phyloP scores from a whole-genome alignment of 352 stramenopile species.

The Globisporangium rhizosaccharum region DNA sequence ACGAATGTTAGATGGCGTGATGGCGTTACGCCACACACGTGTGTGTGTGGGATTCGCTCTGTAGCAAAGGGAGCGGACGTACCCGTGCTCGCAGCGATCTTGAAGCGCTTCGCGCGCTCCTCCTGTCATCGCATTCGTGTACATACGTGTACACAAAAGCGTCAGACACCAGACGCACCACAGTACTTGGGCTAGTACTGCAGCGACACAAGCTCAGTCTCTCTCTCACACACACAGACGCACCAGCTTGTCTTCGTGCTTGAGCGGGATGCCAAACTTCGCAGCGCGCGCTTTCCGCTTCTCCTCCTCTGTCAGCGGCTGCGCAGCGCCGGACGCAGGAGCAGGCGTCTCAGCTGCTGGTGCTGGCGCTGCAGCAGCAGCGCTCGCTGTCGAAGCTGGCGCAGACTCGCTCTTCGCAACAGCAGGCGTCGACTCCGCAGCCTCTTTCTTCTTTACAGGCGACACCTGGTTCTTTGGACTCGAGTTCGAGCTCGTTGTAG shows the following conservation, averaged over 20 bases:
- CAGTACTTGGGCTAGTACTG: neutral
- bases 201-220: neutral
- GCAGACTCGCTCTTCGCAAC: conserved; percentile 21
- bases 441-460: conserved; percentile 18
- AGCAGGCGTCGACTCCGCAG: conserved; percentile 8
- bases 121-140: conserved; percentile 20
- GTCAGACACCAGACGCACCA: neutral
- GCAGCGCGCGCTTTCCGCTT: conserved; percentile 72
- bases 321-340: conserved; percentile 11
- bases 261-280: conserved; percentile 75
- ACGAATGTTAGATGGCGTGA: neutral
- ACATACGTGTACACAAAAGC: neutral
- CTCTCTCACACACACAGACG: neutral
- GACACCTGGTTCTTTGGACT: conserved; percentile 26
- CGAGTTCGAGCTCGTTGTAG: neutral
- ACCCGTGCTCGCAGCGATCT: conserved; percentile 37
- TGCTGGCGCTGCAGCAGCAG: conserved; percentile 9
- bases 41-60: neutral
- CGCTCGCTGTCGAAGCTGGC: conserved; percentile 3
- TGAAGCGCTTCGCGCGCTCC: conserved; percentile 77
- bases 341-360: conserved; percentile 1
- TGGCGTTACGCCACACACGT: neutral
- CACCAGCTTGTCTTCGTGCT: conserved; percentile 76
- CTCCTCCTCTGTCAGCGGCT: conserved; percentile 59
- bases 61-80: neutral